These are phyloP conservation scores for Vanilla planifolia DNA, from an alignment of 106 monocot genomes.

Conservation along the genomic window DNA sequence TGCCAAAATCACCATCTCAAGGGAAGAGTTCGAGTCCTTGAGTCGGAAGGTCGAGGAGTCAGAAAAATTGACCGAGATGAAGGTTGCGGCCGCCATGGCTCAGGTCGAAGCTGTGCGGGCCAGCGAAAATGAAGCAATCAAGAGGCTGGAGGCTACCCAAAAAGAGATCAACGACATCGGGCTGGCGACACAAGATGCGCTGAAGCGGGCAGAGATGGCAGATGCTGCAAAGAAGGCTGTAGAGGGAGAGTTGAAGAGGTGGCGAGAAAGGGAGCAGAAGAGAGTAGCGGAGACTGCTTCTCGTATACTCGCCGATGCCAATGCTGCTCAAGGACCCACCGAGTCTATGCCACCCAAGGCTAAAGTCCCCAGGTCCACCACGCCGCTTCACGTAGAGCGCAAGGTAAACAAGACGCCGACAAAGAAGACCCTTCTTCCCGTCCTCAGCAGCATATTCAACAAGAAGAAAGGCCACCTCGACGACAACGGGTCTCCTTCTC, in stretches of 20 bases:
- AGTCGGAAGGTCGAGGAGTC: slow-evolving; percentile 54
- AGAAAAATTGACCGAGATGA: slow-evolving; percentile 62
- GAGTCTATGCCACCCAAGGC: slow-evolving; percentile 8
- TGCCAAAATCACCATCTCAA: slow-evolving; percentile 58
- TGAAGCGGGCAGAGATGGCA: slow-evolving; percentile 64
- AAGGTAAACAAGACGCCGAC: slow-evolving; percentile 5
- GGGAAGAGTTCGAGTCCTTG: slow-evolving; percentile 57
- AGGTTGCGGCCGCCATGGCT: slow-evolving; percentile 57
- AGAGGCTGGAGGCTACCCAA: slow-evolving; percentile 38
- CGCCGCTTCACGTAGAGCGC: not conserved
- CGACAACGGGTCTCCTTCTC: slow-evolving; percentile 11
- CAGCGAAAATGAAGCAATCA: slow-evolving; percentile 56
- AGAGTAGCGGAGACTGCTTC: slow-evolving; percentile 33
- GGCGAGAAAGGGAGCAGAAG: slow-evolving; percentile 66
- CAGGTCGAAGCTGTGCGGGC: slow-evolving; percentile 65
- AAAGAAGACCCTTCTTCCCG: slow-evolving; percentile 22
- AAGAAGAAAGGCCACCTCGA: slow-evolving; percentile 35
- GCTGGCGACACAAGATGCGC: slow-evolving; percentile 44
- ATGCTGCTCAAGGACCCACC: not conserved
- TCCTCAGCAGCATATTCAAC: slow-evolving; percentile 37
- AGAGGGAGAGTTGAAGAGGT: slow-evolving; percentile 60
- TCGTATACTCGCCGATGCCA: slow-evolving; percentile 17
- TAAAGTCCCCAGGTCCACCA: not conserved
- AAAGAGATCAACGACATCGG: slow-evolving; percentile 69
- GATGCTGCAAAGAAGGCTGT: slow-evolving; percentile 69